Percentiles rank a stretch among this genome's conserved stretches.
Conservation (phyloP, 1,284 basidiomycete species). For the Irpex lacteus region DNA sequence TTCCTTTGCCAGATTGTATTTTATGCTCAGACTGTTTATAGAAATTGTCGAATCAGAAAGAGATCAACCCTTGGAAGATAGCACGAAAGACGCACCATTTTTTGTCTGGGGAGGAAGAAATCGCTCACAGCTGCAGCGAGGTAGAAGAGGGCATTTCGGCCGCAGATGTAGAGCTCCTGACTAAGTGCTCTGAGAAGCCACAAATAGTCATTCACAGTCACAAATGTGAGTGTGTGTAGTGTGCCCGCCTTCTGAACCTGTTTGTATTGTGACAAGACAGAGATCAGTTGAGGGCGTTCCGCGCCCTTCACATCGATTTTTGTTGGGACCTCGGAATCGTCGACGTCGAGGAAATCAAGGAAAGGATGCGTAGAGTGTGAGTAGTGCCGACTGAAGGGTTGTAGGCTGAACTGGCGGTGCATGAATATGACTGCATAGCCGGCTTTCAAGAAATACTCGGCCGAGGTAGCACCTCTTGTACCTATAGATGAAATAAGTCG, state of each 20-base stretch:
- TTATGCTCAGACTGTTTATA: conserved; percentile 99
- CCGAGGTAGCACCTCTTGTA: conserved; percentile 95
- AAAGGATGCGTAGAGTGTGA: conserved; percentile 98
- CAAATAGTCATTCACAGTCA: conserved; percentile 95
- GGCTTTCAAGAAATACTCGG: conserved; percentile 93
- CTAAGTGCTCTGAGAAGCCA: conserved; percentile 88
- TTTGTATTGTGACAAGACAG: conserved; percentile 83
- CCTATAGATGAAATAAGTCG: conserved; percentile 42
- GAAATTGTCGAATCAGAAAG: too few species aligned
- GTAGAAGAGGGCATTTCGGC: conserved; percentile 86
- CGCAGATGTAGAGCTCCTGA: conserved; percentile 64
- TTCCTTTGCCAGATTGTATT: conserved; percentile 95
- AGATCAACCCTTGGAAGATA: too few species aligned
- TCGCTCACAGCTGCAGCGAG: conserved; percentile 97
- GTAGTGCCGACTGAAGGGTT: conserved; percentile 96
- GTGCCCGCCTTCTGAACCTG: conserved; percentile 70
- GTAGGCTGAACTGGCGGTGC: conserved; percentile 95
- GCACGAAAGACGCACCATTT: conserved; percentile 82
- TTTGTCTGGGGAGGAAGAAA: conserved; percentile 92
- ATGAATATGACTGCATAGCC: conserved; percentile 99
- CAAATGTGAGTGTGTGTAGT: conserved; percentile 86
- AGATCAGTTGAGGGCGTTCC: conserved; percentile 65
- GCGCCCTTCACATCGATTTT: conserved; percentile 64
- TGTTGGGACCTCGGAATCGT: conserved; percentile 30
- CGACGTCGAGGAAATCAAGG: conserved; percentile 90